Percentiles rank a stretch among this genome's conserved stretches.
phyloP scores from a whole-genome alignment of 2,329 filamentous ascomycete genomes.

The Apiospora arundinis region DNA sequence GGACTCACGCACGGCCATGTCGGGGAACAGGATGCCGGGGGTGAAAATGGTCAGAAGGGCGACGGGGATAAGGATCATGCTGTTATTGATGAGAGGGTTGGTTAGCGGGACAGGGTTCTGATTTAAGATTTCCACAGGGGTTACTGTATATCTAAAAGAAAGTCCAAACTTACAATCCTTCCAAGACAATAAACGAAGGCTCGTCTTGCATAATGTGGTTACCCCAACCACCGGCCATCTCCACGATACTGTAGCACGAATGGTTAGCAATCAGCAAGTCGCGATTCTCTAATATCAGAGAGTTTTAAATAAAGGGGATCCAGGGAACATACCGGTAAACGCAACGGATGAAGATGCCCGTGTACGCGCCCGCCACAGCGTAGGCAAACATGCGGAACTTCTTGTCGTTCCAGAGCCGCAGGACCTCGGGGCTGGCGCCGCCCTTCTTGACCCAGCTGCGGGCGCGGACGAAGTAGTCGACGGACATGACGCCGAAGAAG shows the following conservation, averaged over 20 bases:
- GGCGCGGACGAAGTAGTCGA: constrained; percentile 54
- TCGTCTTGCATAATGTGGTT: constrained; percentile 69
- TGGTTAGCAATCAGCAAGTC: background rate
- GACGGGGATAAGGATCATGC: constrained; percentile 57
- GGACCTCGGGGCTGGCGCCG: constrained; percentile 38
- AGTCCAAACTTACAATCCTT: constrained; percentile 51
- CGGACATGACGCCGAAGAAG: constrained; percentile 50
- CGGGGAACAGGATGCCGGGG: constrained; percentile 61
- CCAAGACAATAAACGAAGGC: constrained; percentile 63
- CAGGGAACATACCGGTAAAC: constrained; percentile 55
- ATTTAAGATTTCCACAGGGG: background rate
- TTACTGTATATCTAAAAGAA: no score
- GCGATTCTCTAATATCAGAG: no score
- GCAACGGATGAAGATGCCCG: constrained; percentile 55
- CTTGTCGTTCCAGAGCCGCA: constrained; percentile 49
- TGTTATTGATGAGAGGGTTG: constrained; percentile 28
- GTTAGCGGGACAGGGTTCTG: constrained; percentile 10
- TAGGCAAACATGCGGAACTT: constrained; percentile 52
- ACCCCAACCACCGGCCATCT: constrained; percentile 70
- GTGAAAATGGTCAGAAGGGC: constrained; percentile 58
- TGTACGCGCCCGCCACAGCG: constrained; percentile 53
- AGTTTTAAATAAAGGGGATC: no score
- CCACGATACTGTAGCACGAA: constrained; percentile 54
- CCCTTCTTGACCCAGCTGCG: constrained; percentile 44
- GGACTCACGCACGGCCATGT: constrained; percentile 51